Percentiles rank a stretch among this genome's conserved stretches.
Conservation (phyloP, 192 early-diverging fungal species). For the Rhizoclosmatium sp. region DNA sequence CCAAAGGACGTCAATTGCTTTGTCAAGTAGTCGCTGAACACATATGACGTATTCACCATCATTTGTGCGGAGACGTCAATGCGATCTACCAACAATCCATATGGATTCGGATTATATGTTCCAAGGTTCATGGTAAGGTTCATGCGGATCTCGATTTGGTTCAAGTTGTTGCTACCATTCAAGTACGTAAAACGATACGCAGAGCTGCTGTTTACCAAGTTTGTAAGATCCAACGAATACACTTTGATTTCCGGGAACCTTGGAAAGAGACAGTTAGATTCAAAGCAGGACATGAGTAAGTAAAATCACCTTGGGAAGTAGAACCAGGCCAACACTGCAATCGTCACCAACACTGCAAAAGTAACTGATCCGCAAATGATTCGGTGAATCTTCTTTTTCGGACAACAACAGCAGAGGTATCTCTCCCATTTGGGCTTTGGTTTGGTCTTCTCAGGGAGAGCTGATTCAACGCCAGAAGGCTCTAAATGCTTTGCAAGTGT, state of each 20-base stretch:
- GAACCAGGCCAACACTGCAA: not conserved
- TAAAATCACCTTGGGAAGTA: conserved; percentile 19
- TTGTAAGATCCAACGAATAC: conserved; percentile 5
- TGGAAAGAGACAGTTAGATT: not conserved
- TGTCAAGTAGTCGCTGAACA: not conserved
- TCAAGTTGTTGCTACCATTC: conserved; percentile 15
- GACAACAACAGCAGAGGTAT: conserved; percentile 16
- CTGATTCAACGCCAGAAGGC: too few species aligned
- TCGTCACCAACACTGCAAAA: not conserved
- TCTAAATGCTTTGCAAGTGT: not conserved
- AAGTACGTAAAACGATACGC: not conserved
- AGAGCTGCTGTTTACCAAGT: not conserved
- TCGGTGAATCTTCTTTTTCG: not conserved
- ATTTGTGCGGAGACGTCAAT: conserved; percentile 15
- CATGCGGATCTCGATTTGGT: conserved; percentile 20
- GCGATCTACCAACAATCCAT: conserved; percentile 16
- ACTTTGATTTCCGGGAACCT: conserved; percentile 26
- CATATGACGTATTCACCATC: conserved; percentile 14
- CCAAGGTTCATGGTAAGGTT: conserved; percentile 29
- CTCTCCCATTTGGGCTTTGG: not conserved
- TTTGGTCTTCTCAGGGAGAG: not conserved
- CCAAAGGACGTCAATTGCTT: not conserved
- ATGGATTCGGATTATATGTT: conserved; percentile 36
- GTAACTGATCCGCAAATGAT: conserved; percentile 16
- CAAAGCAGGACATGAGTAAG: not conserved